phyloP scores from a whole-genome alignment of 805 yeast species.

The Clavispora fructus region DNA sequence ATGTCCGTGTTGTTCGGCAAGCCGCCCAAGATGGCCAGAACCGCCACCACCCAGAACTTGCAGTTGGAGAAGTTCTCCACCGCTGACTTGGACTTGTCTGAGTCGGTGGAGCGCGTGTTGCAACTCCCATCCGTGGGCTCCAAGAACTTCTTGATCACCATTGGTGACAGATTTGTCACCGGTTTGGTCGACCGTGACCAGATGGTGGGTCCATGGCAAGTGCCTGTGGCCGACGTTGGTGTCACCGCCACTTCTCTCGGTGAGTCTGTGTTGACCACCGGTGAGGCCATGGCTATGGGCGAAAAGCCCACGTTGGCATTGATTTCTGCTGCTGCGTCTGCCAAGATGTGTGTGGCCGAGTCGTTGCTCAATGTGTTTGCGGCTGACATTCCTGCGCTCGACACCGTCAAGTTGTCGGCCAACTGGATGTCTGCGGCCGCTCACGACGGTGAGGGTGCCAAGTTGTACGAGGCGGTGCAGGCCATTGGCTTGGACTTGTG shows the following conservation, averaged over 20 bases:
- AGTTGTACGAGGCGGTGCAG: conserved; percentile 92
- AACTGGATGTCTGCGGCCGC: conserved; percentile 99
- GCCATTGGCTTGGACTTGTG: conserved; percentile 93
- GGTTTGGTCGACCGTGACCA: conserved; percentile 97
- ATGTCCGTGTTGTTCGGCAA: conserved; percentile 95
- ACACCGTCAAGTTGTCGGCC: conserved; percentile 81
- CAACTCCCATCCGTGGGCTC: conserved; percentile 93
- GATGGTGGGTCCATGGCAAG: conserved; percentile 99
- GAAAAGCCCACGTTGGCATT: conserved; percentile 90
- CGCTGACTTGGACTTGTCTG: conserved; percentile 37
- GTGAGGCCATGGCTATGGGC: conserved; percentile 98
- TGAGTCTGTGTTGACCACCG: conserved; percentile 62
- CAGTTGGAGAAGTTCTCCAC: conserved; percentile 39
- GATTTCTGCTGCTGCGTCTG: conserved; percentile 84
- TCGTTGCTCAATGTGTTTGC: conserved; percentile 83
- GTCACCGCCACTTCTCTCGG: conserved; percentile 91
- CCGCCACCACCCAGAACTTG: conserved; percentile 59
- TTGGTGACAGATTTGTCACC: conserved; percentile 96
- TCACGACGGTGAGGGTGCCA: conserved; percentile 92
- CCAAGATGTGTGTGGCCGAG: conserved; percentile 94
- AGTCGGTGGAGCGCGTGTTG: conserved; percentile 76
- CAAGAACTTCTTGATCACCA: conserved; percentile 90
- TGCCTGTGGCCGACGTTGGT: conserved; percentile 97
- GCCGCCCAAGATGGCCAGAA: conserved; percentile 90
- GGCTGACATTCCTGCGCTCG: conserved; percentile 75